A percentile compares a stretch with the other conserved stretches of the same genome.
phyloP scores from a whole-genome alignment of 495 filamentous ascomycete species.

The Tuber brumale region DNA sequence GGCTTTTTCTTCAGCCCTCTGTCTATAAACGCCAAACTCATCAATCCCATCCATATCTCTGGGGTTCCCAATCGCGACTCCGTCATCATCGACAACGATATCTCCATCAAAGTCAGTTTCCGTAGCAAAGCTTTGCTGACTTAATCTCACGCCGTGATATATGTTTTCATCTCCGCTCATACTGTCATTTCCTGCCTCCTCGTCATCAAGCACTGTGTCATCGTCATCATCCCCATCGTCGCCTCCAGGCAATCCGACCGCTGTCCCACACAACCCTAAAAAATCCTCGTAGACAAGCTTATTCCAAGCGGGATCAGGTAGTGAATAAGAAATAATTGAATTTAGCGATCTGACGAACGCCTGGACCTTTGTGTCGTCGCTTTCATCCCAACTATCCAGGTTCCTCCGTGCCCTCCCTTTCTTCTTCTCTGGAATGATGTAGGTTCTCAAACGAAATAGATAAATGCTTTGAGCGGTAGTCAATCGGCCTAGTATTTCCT shows the following conservation, averaged over 20 bases:
- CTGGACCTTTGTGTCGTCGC: slow-evolving; percentile 30
- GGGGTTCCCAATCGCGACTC: slow-evolving; percentile 18
- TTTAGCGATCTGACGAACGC: slow-evolving; percentile 37
- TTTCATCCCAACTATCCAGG: slow-evolving; percentile 23
- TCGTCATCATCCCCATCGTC: slow-evolving; percentile 18
- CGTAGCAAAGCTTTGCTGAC: slow-evolving; percentile 32
- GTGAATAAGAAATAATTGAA: slow-evolving; percentile 39
- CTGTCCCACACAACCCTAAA: slow-evolving; percentile 34
- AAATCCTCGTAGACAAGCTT: slow-evolving; percentile 38
- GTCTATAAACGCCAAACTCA: slow-evolving; percentile 28
- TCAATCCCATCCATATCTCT: slow-evolving; percentile 29
- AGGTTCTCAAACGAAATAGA: slow-evolving; percentile 24
- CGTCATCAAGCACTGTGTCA: slow-evolving; percentile 11
- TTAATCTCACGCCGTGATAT: slow-evolving; percentile 23
- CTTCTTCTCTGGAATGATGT: slow-evolving; percentile 29
- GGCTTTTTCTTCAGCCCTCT: slow-evolving; percentile 23
- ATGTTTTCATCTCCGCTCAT: slow-evolving; percentile 23
- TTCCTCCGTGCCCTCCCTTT: slow-evolving; percentile 17
- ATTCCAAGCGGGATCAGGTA: slow-evolving; percentile 40
- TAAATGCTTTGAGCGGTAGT: slow-evolving; percentile 38
- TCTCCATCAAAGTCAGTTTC: slow-evolving; percentile 39
- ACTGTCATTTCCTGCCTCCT: neutral
- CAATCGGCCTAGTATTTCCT: slow-evolving; percentile 30
- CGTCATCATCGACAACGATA: slow-evolving; percentile 38
- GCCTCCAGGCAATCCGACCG: slow-evolving; percentile 29